These are phyloP conservation scores for Podospora appendiculata DNA, from an alignment of 495 filamentous ascomycete genomes.

Conservation along the genomic window DNA sequence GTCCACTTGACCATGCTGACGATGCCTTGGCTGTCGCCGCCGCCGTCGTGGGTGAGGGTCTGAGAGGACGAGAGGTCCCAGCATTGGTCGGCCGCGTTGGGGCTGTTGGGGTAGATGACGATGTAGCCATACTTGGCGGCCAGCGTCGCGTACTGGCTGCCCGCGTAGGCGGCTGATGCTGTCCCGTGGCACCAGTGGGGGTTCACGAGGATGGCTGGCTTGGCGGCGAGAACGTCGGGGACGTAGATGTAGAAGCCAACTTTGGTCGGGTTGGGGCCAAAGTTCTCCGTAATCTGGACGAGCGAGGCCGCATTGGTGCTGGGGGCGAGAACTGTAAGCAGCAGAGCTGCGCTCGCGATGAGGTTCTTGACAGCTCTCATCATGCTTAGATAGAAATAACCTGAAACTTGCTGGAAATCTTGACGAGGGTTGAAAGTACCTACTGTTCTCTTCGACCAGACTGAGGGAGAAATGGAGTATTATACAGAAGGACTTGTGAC, in stretches of 20 bases:
- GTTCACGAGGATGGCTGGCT: constrained; percentile 48
- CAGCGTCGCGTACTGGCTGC: constrained; percentile 32
- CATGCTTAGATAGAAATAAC: too few relatives aligned
- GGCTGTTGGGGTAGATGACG: constrained; percentile 47
- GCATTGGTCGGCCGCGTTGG: constrained; percentile 42
- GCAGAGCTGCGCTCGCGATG: neutral
- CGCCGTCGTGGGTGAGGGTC: constrained; percentile 42
- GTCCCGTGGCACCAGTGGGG: constrained; percentile 45
- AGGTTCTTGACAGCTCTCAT: neutral
- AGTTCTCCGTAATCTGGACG: constrained; percentile 24
- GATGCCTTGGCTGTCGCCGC: constrained; percentile 46
- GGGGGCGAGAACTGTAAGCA: neutral
- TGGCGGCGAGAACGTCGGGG: constrained; percentile 40
- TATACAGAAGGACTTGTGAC: neutral
- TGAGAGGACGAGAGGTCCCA: constrained; percentile 44
- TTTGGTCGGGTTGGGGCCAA: constrained; percentile 44
- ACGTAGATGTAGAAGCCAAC: constrained; percentile 49
- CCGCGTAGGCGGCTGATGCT: constrained; percentile 19
- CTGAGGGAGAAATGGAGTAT: neutral
- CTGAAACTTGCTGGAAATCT: neutral
- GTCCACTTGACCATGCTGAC: constrained; percentile 52
- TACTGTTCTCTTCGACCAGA: neutral
- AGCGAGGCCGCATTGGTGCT: constrained; percentile 17
- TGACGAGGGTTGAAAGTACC: neutral
- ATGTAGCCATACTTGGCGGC: constrained; percentile 45